These are phyloP conservation scores for Cucurbitaria berberidis DNA, from an alignment of 2,329 filamentous ascomycete genomes.

Conservation along the genomic window DNA sequence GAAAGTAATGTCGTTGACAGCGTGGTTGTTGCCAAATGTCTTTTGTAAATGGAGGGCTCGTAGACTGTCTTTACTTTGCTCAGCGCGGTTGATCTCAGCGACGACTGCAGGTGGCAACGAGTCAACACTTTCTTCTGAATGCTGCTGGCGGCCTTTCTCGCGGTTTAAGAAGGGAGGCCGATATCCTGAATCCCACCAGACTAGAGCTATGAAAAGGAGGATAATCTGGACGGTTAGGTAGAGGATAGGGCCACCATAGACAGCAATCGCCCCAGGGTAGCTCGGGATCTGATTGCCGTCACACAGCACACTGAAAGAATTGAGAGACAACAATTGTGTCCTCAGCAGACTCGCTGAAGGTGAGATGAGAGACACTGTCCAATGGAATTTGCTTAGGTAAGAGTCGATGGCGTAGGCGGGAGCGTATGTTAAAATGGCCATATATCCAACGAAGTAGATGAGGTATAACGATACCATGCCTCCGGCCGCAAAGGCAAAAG, in stretches of 20 bases:
- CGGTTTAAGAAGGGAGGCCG: slow-evolving; percentile 60
- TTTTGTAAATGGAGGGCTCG: slow-evolving; percentile 83
- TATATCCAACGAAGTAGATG: slow-evolving; percentile 55
- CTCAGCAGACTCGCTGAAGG: slow-evolving; percentile 79
- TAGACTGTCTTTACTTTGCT: slow-evolving; percentile 69
- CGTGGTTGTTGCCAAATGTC: slow-evolving; percentile 71
- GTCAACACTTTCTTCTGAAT: slow-evolving; percentile 52
- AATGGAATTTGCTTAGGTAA: slow-evolving; percentile 73
- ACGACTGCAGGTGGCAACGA: slow-evolving; percentile 63
- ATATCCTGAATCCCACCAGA: slow-evolving; percentile 80
- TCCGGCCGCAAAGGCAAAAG: slow-evolving; percentile 83
- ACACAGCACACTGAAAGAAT: slow-evolving; percentile 83
- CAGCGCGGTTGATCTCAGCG: slow-evolving; percentile 69
- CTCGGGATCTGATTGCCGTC: slow-evolving; percentile 64
- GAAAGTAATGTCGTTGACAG: slow-evolving; percentile 89
- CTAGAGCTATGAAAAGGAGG: slow-evolving; percentile 71
- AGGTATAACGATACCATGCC: slow-evolving; percentile 67
- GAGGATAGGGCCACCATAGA: slow-evolving; percentile 83
- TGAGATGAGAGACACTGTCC: slow-evolving; percentile 73
- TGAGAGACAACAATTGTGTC: slow-evolving; percentile 77
- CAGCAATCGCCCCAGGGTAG: slow-evolving; percentile 72
- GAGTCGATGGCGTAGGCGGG: slow-evolving; percentile 72
- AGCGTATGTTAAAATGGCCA: slow-evolving; percentile 74
- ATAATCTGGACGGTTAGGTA: slow-evolving; percentile 79
- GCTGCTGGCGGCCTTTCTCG: slow-evolving; percentile 45